Base-by-base conservation (phyloP, 768 basidiomycete genomes). In the Clathrus columnatus region DNA sequence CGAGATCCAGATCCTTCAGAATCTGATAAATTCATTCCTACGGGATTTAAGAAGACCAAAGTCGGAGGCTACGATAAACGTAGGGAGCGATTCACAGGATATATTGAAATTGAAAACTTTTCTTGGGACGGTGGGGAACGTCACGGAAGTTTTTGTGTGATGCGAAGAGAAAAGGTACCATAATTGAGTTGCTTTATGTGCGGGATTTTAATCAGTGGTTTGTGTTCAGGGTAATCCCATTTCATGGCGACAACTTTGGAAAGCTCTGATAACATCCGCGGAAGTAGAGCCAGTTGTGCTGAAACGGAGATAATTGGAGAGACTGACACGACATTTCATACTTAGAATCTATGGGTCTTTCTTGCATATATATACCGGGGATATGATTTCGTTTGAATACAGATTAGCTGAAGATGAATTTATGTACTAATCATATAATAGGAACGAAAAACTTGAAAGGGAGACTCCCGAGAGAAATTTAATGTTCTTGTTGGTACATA, bases 201-300 rank as follows among this genome's bases (percentile, higher is more conserved):
- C 1, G n/a, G 8, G 11, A 26, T 26, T 2, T 24, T 10, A 24
- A 52, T 27, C 20, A 29, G 21, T 26, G 28, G 26, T 29, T 50
- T 18, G 17, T 21, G 17, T 14, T 42, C 28, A 88, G 84, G 87
- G 87, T 0, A 85, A 81, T 64, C 87, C 87, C 21, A 78, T 88
- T 49, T 84, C 82, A 43, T 90, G 87, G 88, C 72, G 87, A 41
- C 76, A 79, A 64, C 71, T 90, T 32, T 91, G 87, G 84, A 87
- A 82, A 63, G 72, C 70, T 6, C 61, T 86, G 44, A 77, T 87
- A 43, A 62, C 67, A 60, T 79, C 79, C 8, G 67, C 71, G 0
- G 63, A 63, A 1, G 72, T 91, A 8, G 76, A 75, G 50, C 83
- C 81, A 16, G 77, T 84, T 68, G 85, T 90, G 5, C 62, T 74